Evolutionary conservation across 1,284 basidiomycete species (phyloP), one percentile per base, ranked within the genome.

Genomic region (Microbotryomycetes sp.): DNA sequence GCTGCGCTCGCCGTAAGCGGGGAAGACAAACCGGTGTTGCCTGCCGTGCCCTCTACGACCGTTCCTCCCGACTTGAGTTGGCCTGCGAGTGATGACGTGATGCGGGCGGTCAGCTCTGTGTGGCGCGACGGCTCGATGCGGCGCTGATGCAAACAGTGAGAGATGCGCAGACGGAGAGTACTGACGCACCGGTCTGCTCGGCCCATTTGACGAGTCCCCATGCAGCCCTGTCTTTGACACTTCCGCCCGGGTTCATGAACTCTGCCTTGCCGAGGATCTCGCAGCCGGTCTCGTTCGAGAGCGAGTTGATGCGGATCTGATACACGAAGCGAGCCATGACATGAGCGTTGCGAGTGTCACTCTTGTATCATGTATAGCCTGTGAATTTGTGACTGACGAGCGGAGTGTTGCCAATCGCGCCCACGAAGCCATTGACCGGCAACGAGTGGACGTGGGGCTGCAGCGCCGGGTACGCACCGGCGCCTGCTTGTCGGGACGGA

Each of bases 171-270:
- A n/a, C n/a, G n/a, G n/a, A n/a, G n/a, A n/a, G n/a, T n/a, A n/a
- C n/a, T n/a, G n/a, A 88, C 89, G 79, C 74, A 70, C 89, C 92
- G 71, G 83, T 82, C 73, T 86, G 81, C 78, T 98, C 94, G 3
- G 96, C 96, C 75, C 96, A 87, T 65, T 80, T 81, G 57, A 99
- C 79, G 57, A 99, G 82, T 62, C 88, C 93, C 23, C 97, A 82
- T 0, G 94, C 94, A 45, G 94, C 94, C 61, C 94, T 86, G 75
- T 99, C 94, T 78, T 99, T 99, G 72, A 99, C 91, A 68, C 90
- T 93, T 49, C 96, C 96, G n/a, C 96, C 96, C 0, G 96, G 96
- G 72, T 97, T 96, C 80, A 96, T 91, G 75, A 97, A 94, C 78
- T 98, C 94, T 53, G 92, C 91, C 76, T 98, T 98, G 49, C 89